phyloP scores from a whole-genome alignment of 441 rosid species.

The Populus tomentosa region DNA sequence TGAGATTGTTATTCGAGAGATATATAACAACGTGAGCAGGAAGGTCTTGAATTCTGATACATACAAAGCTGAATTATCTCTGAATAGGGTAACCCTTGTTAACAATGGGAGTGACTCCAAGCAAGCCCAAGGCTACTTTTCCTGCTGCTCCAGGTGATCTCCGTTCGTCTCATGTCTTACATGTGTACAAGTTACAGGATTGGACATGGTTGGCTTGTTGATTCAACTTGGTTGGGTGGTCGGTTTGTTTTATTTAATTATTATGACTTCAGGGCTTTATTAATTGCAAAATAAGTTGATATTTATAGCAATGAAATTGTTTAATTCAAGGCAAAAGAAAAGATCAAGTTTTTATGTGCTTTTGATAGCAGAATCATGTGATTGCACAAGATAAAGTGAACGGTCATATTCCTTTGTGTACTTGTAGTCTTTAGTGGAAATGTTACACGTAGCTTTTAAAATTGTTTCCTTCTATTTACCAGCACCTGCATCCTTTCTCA shows the following conservation, averaged over 20 bases:
- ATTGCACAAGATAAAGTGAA: constrained; percentile 6
- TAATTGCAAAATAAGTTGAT: constrained; percentile 18
- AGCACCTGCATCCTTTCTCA: neutral
- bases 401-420: constrained; percentile 3
- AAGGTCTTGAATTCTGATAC: constrained; percentile 81
- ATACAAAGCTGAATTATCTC: constrained; percentile 72
- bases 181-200: constrained; percentile 20
- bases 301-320: constrained; percentile 23
- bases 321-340: constrained; percentile 11
- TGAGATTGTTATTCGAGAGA: constrained; percentile 29
- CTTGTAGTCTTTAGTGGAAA: constrained; percentile 4
- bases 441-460: neutral
- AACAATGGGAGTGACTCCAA: constrained; percentile 36
- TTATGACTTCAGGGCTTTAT: constrained; percentile 7
- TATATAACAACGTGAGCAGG: constrained; percentile 66
- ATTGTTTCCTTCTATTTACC: neutral
- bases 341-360: constrained; percentile 4
- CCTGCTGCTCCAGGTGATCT: constrained; percentile 74
- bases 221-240: constrained; percentile 24
- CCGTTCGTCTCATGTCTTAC: constrained; percentile 10
- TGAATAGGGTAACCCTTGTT: constrained; percentile 64
- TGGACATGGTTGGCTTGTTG: constrained; percentile 14
- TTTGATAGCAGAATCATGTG: constrained; percentile 6
- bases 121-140: constrained; percentile 30
- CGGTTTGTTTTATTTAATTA: constrained; percentile 18